Percentiles rank a stretch among this genome's conserved stretches.
These are phyloP conservation scores for Penicillium sp. DNA, from an alignment of 2,329 filamentous ascomycete genomes.

Conservation along the genomic window DNA sequence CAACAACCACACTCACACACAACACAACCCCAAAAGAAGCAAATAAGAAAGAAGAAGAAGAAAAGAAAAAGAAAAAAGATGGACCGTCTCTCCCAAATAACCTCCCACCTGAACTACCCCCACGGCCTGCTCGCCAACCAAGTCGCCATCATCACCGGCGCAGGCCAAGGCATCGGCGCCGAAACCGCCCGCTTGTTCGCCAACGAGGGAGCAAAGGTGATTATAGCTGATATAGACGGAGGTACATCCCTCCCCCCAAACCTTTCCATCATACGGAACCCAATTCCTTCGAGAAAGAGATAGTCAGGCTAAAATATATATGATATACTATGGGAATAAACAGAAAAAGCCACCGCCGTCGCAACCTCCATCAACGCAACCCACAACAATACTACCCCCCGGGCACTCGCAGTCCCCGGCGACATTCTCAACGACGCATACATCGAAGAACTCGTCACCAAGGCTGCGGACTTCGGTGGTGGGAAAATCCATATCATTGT, in stretches of 20 bases:
- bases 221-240: slow-evolving; percentile 78
- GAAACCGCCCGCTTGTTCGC: slow-evolving; percentile 74
- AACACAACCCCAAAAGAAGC: slow-evolving; percentile 25
- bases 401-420: slow-evolving; percentile 66
- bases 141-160: slow-evolving; percentile 77
- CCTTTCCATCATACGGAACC: slow-evolving; percentile 40
- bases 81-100: slow-evolving; percentile 60
- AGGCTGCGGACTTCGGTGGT: slow-evolving; percentile 67
- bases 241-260: too few relatives aligned
- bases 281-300: too few relatives aligned
- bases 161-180: slow-evolving; percentile 78
- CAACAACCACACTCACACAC: too few relatives aligned
- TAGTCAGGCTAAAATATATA: too few relatives aligned
- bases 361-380: slow-evolving; percentile 63
- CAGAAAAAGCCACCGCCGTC: slow-evolving; percentile 61
- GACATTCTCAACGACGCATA: slow-evolving; percentile 67
- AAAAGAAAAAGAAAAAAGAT: too few relatives aligned
- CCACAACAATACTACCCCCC: slow-evolving; percentile 49
- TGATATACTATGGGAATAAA: too few relatives aligned
- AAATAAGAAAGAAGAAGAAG: too few relatives aligned
- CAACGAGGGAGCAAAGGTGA: slow-evolving; percentile 76
- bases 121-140: slow-evolving; percentile 69
- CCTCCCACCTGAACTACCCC: slow-evolving; percentile 72
- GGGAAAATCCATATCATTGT: slow-evolving; percentile 88
- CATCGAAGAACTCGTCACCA: slow-evolving; percentile 60